phyloP scores from a whole-genome alignment of 2,329 filamentous ascomycete species.

The Cercospora zeae-maydis region DNA sequence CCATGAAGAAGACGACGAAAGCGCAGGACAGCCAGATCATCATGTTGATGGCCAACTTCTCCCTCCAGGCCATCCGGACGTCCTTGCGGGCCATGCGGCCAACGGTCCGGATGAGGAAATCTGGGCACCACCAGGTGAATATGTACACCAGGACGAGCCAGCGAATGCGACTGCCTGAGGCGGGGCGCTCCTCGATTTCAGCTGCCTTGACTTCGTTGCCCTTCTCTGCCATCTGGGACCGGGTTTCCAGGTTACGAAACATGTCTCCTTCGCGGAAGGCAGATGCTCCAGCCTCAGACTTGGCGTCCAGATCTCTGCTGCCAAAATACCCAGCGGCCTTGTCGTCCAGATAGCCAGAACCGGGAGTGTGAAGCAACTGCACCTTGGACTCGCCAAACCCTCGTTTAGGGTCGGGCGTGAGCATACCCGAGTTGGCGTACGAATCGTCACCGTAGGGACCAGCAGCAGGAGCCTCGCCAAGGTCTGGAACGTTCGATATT shows the following conservation, averaged over 20 bases:
- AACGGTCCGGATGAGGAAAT: conserved; percentile 71
- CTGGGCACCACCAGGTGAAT: conserved; percentile 83
- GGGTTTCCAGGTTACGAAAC: conserved; percentile 95
- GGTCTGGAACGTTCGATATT: conserved; percentile 69
- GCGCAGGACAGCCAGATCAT: conserved; percentile 88
- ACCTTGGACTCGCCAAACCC: conserved; percentile 59
- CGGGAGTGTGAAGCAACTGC: conserved; percentile 52
- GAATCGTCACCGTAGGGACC: conserved; percentile 54
- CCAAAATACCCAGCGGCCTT: conserved; percentile 81
- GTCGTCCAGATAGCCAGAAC: conserved; percentile 64
- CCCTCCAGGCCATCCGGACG: conserved; percentile 87
- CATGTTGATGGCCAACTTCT: conserved; percentile 97
- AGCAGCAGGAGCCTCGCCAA: conserved; percentile 50
- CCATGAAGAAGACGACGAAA: conserved; percentile 79
- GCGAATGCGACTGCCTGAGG: conserved; percentile 77
- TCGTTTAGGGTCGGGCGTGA: conserved; percentile 52
- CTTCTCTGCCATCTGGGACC: conserved; percentile 91
- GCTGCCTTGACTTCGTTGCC: conserved; percentile 85
- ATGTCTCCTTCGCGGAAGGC: conserved; percentile 90
- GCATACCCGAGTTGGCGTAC: conserved; percentile 55
- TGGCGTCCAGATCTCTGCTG: conserved; percentile 71
- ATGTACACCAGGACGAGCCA: conserved; percentile 83
- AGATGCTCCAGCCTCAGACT: conserved; percentile 89
- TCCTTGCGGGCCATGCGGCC: conserved; percentile 91
- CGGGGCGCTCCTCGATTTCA: conserved; percentile 80